These are phyloP conservation scores for Hexamita inflata DNA, from an alignment of 208 protist genomes.

Conservation along the genomic window DNA sequence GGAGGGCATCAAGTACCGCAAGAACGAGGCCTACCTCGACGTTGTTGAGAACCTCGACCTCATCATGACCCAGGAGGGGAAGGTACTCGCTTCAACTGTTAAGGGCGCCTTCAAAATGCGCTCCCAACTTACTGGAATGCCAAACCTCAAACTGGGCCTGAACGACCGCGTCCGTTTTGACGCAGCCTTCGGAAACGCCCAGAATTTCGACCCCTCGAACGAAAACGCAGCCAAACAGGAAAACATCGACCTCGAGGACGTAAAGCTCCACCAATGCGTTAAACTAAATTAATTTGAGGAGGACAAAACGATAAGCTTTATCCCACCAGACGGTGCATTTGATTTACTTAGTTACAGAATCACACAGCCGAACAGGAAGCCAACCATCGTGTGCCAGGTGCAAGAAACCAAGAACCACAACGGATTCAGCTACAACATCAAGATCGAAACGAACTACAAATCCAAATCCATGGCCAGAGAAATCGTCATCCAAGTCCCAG, in stretches of 20 bases:
- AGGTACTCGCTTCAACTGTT: no score
- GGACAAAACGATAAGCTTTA: not conserved
- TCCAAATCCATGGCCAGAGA: not conserved
- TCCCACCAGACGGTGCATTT: not conserved
- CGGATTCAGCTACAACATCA: not conserved
- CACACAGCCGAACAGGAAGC: not conserved
- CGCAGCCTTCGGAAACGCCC: not conserved
- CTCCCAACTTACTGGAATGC: not conserved
- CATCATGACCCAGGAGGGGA: no score
- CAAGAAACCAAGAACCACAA: not conserved
- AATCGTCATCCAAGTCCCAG: not conserved
- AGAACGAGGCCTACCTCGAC: not conserved
- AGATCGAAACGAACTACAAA: not conserved
- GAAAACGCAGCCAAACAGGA: not conserved
- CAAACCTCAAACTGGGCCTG: not conserved
- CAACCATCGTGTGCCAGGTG: not conserved
- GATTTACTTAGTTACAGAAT: not conserved
- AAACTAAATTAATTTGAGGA: not conserved
- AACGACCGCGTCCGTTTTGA: not conserved
- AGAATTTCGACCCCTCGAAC: no score
- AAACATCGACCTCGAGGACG: not conserved
- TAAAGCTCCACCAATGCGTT: not conserved
- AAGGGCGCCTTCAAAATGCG: not conserved
- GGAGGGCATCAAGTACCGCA: not conserved
- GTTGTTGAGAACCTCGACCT: not conserved